Evolutionary conservation across 768 basidiomycete species (phyloP).

Genomic region (Boletus eberwhitei): DNA sequence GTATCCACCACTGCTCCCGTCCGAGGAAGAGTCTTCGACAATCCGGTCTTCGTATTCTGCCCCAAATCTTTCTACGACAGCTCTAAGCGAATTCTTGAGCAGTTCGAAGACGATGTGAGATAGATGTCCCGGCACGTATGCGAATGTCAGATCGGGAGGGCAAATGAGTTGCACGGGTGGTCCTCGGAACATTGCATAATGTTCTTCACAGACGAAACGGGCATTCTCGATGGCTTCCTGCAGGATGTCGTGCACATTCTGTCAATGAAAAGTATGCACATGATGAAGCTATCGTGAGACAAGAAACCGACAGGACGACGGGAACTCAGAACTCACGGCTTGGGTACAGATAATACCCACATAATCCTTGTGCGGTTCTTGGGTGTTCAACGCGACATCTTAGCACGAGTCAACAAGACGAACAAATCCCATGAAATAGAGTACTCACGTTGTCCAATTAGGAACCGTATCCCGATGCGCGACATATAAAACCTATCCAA

Average conservation of each 20-base stretch:
- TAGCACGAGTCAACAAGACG: background rate
- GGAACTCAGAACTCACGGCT: slow-evolving; percentile 56
- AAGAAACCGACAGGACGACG: background rate
- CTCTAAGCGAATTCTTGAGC: slow-evolving; percentile 94
- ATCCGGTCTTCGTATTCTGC: slow-evolving; percentile 61
- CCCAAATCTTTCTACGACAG: slow-evolving; percentile 91
- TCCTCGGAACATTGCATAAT: slow-evolving; percentile 92
- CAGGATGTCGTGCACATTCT: slow-evolving; percentile 94
- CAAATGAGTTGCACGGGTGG: slow-evolving; percentile 97
- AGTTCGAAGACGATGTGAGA: slow-evolving; percentile 97
- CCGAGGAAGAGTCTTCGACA: background rate
- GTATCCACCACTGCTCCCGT: slow-evolving; percentile 9
- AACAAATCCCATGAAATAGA: background rate
- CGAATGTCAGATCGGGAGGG: slow-evolving; percentile 78
- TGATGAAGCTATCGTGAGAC: background rate
- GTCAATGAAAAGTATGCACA: background rate
- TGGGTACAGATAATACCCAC: slow-evolving; percentile 97
- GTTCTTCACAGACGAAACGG: slow-evolving; percentile 90
- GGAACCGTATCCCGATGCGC: slow-evolving; percentile 90
- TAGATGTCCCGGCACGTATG: slow-evolving; percentile 95
- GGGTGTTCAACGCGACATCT: slow-evolving; percentile 93
- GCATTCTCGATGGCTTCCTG: slow-evolving; percentile 99
- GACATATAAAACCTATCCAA: slow-evolving; percentile 96
- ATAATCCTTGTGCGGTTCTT: slow-evolving; percentile 84
- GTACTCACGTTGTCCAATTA: slow-evolving; percentile 89